Conservation (phyloP, 2,329 filamentous ascomycete species). For the Epichloe elymi region DNA sequence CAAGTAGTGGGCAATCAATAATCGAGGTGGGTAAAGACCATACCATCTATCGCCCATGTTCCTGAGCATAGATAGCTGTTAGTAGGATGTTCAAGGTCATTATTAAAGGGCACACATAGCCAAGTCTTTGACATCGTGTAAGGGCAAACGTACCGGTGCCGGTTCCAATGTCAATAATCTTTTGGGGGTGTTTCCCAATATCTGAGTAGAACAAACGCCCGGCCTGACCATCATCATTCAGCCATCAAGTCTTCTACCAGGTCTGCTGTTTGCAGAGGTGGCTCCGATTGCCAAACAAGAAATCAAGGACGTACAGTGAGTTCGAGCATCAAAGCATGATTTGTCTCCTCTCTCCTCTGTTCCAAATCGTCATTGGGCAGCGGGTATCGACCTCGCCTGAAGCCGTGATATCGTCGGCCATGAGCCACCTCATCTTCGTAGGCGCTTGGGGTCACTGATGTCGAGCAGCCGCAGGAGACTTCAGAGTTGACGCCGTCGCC, state of each 20-base stretch:
- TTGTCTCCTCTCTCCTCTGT: conserved; percentile 31
- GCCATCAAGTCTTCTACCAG: background rate
- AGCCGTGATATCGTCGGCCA: conserved; percentile 30
- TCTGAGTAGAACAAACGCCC: conserved; percentile 28
- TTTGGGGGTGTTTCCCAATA: conserved; percentile 25
- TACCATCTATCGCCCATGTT: conserved; percentile 42
- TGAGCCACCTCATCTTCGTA: conserved; percentile 21
- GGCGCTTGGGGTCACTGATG: conserved; percentile 20
- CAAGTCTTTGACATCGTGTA: background rate
- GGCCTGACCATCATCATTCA: conserved; percentile 11
- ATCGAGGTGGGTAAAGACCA: background rate
- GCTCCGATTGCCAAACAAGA: background rate
- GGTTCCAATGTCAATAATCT: conserved; percentile 35
- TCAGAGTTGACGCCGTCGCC: conserved; percentile 13
- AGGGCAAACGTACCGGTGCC: conserved; percentile 27
- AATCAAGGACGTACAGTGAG: conserved; percentile 18
- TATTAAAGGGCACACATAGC: background rate
- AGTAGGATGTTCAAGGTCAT: background rate
- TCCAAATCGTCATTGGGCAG: conserved; percentile 33
- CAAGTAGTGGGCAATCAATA: background rate
- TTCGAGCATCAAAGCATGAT: conserved; percentile 32
- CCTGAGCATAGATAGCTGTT: conserved; percentile 13
- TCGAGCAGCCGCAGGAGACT: conserved; percentile 16
- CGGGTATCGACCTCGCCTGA: conserved; percentile 29
- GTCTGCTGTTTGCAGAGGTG: background rate